Evolutionary conservation across 2,329 filamentous ascomycete species (phyloP), one percentile per base, ranked within the genome.

Genomic region (Zalaria sp.): DNA sequence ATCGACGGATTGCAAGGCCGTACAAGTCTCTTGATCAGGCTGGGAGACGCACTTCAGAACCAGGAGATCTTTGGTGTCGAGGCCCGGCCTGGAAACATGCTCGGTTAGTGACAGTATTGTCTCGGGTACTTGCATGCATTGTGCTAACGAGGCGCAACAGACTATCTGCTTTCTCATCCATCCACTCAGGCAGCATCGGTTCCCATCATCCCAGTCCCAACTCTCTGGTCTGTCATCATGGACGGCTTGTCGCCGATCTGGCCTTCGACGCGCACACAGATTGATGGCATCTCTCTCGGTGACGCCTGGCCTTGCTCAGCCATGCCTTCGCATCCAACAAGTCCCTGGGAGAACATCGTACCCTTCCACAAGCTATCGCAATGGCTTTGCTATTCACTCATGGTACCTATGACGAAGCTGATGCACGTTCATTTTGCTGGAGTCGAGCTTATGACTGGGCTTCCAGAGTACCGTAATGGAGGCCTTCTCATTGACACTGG

Each of bases 301-400:
- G 91, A 98, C 57, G 89, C 91, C 25, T 98, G 91, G 91, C 83
- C 81, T 0, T 94, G 88, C 63, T 78, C 75, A 7, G 76, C 79
- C 28, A 85, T 96, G 76, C 86, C 87, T n/a, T 74, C 69, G 18
- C 77, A 81, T 59, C 70, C 79, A 50, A 73, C 73, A 5, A 68
- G 78, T 49, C 71, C 77, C 1, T 86, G 82, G 81, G 83, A 89
- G 57, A 80, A 72, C 51, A 89, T 93, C 53, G 75, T 89, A 7
- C 87, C 87, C 0, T 93, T 94, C 66, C 88, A 95, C 68, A 94
- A 93, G 64, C 73, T 93, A 31, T 93, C 87, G 0, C 87, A 94
- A 61, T 95, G 88, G 88, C 79, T 95, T 43, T 85, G 83, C 39
- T 94, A 94, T 63, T 93, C 86, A 2, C 73, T 95, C 43, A 93